Evolutionary conservation across 2,329 filamentous ascomycete genomes (phyloP), one percentile per base, ranked within the genome.

Genomic region (Blumeria graminis): DNA sequence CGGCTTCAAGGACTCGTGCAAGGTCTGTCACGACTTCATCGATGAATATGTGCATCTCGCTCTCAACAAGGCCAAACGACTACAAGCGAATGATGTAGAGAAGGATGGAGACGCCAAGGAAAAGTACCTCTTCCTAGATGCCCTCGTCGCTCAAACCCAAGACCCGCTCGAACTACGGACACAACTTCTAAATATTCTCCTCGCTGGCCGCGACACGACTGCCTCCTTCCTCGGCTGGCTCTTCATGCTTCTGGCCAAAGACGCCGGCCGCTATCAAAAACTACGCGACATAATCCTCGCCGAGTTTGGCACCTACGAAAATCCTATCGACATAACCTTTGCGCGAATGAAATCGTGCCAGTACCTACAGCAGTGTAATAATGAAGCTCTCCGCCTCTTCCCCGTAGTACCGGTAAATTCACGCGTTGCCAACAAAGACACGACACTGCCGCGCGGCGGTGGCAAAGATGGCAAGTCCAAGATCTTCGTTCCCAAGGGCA

Each of bases 141-240:
- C 77, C 58, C 65, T 83, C 28, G 70, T 75, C 13, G 68, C 72
- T 39, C 66, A 72, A 9, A 71, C 69, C 58, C 70, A 59, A 63
- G 74, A 70, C 65, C 71, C 59, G 58, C 68, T 61, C 1, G 69
- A 71, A 35, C 65, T 78, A 11, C 68, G 74, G 6, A 72, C 73
- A 58, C 74, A 80, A 60, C 65, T 75, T 6, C 65, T 77, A 28
- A 70, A 72, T 56, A 73, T 80, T 56, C 72, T 80, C 43, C 67
- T 78, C 1, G 78, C 76, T 0, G 77, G 77, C 0, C 70, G 77
- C 9, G 78, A 81, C 58, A 80, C 77, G 0, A 80, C 76, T 0
- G 75, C 75, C 0, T 70, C 69, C 32, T 69, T 74, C 3, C 65
- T 80, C 1, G 70, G 71, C 9, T 76, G 72, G 71, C 63, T 71